Base-by-base conservation (phyloP, 345 rosid species). In the Eutrema heterophyllum region DNA sequence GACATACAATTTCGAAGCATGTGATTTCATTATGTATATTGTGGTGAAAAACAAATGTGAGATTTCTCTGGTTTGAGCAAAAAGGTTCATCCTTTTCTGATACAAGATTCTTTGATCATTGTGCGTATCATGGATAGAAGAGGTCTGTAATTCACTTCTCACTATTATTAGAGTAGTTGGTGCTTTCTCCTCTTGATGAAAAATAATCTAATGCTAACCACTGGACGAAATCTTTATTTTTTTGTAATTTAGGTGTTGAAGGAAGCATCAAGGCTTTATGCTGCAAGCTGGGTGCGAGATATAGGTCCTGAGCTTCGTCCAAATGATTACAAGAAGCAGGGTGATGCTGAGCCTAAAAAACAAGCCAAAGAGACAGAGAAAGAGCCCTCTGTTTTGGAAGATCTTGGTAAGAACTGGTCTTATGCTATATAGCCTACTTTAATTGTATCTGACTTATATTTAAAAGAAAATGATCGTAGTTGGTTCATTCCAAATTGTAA, bases 251-350 rank as follows among this genome's bases (percentile, higher is more conserved):
- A 91, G 97, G 84, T 95, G 68, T 55, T 95, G 78, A 95, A 88
- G 81, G 89, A 89, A 84, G 99, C 97, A 10, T 85, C 96, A 9
- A 86, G 93, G 88, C 93, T 95, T 41, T 95, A 95, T 81, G 89
- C 80, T 51, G 96, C 91, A 0, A 95, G 99, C 70, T 90, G 97
- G 99, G 89, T 92, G 9, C 72, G 99, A 26, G 96, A 95, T 64
- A 95, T 90, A 78, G 97, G 96, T 84, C 97, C 96, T 74, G 93
- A 95, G 13, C 97, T 92, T 78, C 85, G 93, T 55, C 99, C 97
- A 2, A 81, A 86, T 72, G 90, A 90, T 74, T 88, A 84, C 72
- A 85, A 90, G 86, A 86, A 88, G 72, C 80, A 74, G 4, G 86
- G 79, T 26, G 90, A 64, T 29, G 76, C 44, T 77, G 88, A 80